A percentile compares a stretch with the other conserved stretches of the same genome.
These are phyloP conservation scores for Trebouxia sp. DNA, from an alignment of 139 green algal genomes.

Conservation along the genomic window DNA sequence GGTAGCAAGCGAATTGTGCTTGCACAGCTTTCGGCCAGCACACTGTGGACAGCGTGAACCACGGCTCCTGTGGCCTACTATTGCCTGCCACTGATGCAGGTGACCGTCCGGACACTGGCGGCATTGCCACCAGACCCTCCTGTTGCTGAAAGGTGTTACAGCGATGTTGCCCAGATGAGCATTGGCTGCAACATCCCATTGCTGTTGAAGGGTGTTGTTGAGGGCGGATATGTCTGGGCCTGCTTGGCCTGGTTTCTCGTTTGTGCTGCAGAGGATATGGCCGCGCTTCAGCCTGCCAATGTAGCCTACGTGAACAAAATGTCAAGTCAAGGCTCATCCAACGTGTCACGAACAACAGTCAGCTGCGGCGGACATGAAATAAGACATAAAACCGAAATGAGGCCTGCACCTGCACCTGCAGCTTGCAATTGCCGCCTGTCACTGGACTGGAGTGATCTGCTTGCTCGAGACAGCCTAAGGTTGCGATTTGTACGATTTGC, in stretches of 20 bases:
- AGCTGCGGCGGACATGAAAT: no score
- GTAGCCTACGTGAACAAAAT: no score
- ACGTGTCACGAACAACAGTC: no score
- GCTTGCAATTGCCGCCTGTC: no score
- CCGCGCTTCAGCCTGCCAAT: no score
- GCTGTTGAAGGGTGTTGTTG: background rate
- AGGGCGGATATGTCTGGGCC: background rate
- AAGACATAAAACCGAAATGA: no score
- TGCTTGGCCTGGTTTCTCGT: background rate
- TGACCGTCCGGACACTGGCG: background rate
- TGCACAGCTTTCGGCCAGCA: background rate
- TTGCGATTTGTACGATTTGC: no score
- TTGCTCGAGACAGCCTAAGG: no score
- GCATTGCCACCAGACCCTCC: background rate
- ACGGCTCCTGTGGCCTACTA: background rate
- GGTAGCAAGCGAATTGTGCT: background rate
- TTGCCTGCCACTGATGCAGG: background rate
- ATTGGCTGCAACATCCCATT: background rate
- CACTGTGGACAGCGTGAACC: background rate
- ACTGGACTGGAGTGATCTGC: no score
- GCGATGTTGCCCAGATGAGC: background rate
- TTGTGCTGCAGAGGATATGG: background rate
- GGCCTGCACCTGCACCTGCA: no score
- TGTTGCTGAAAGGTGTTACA: background rate
- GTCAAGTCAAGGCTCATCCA: no score